phyloP scores from a whole-genome alignment of 2,329 filamentous ascomycete genomes.

The Aureobasidium vineae region DNA sequence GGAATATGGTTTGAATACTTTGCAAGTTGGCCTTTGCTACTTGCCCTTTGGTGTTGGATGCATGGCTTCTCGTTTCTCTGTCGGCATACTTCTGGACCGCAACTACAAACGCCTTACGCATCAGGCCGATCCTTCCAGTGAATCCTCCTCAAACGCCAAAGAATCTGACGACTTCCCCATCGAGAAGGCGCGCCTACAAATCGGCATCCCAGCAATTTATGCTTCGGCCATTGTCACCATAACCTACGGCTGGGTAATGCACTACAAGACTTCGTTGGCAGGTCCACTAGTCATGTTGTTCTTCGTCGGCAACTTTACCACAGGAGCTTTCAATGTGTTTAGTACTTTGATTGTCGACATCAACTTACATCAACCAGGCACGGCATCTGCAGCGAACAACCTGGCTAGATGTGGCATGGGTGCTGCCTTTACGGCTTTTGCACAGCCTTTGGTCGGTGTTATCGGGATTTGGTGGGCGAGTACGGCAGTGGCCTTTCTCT shows the following conservation, averaged over 20 bases:
- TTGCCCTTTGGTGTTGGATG: slow-evolving; percentile 43
- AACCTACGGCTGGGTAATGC: slow-evolving; percentile 46
- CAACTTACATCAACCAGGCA: slow-evolving; percentile 42
- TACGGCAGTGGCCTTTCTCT: slow-evolving; percentile 46
- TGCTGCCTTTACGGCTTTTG: slow-evolving; percentile 40
- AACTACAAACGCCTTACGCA: slow-evolving; percentile 69
- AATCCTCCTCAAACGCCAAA: slow-evolving; percentile 27
- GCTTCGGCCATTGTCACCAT: slow-evolving; percentile 38
- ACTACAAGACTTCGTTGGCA: slow-evolving; percentile 41
- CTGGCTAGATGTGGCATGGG: slow-evolving; percentile 40
- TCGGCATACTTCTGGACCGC: slow-evolving; percentile 63
- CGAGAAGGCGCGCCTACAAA: slow-evolving; percentile 46
- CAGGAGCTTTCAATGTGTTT: slow-evolving; percentile 56
- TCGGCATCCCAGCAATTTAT: slow-evolving; percentile 41
- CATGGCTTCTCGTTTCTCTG: slow-evolving; percentile 41
- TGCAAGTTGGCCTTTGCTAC: slow-evolving; percentile 47
- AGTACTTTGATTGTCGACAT: slow-evolving; percentile 46
- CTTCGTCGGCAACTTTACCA: slow-evolving; percentile 55
- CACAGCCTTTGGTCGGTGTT: slow-evolving; percentile 43
- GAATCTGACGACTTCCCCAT: slow-evolving; percentile 54
- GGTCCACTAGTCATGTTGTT: slow-evolving; percentile 50
- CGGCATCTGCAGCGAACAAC: slow-evolving; percentile 43
- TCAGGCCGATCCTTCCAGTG: slow-evolving; percentile 48
- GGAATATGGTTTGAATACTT: slow-evolving; percentile 47
- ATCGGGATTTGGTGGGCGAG: slow-evolving; percentile 49